Conservation (phyloP, 148 eudicot genomes). For the Silene latifolia region DNA sequence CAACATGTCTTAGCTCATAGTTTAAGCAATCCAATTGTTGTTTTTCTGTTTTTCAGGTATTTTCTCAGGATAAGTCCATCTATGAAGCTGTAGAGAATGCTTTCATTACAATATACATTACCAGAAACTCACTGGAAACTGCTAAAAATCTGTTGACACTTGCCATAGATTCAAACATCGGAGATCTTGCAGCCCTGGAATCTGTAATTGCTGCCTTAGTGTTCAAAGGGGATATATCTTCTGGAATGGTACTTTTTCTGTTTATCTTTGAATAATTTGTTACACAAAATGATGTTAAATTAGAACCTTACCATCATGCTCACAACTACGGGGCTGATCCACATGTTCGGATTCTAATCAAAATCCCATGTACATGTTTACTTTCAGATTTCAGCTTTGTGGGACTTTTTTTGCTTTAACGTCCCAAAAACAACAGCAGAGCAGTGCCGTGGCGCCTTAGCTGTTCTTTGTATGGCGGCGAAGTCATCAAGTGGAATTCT, state of each 20-base stretch:
- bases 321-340: conserved; percentile 3
- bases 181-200: conserved; percentile 95
- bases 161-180: conserved; percentile 79
- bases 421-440: conserved; percentile 81
- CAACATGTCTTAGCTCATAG: conserved; percentile 7
- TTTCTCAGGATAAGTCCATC: conserved; percentile 90
- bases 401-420: conserved; percentile 98
- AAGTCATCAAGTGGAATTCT: conserved; percentile 66
- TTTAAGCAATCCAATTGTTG: background rate
- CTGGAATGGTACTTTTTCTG: conserved; percentile 55
- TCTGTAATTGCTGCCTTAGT: conserved; percentile 71
- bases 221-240: conserved; percentile 74
- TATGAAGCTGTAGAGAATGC: conserved; percentile 97
- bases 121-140: conserved; percentile 73
- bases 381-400: conserved; percentile 79
- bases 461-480: conserved; percentile 93
- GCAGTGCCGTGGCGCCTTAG: conserved; percentile 91
- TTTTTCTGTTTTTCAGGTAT: conserved; percentile 49
- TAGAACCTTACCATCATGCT: background rate
- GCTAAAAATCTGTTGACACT: conserved; percentile 80
- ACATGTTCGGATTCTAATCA: background rate
- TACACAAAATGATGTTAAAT: background rate
- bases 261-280: background rate
- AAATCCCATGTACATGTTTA: conserved; percentile 2
- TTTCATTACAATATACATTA: conserved; percentile 74